These are phyloP conservation scores for Trypanosoma cruzi DNA, from an alignment of 208 protist genomes.

Conservation along the genomic window DNA sequence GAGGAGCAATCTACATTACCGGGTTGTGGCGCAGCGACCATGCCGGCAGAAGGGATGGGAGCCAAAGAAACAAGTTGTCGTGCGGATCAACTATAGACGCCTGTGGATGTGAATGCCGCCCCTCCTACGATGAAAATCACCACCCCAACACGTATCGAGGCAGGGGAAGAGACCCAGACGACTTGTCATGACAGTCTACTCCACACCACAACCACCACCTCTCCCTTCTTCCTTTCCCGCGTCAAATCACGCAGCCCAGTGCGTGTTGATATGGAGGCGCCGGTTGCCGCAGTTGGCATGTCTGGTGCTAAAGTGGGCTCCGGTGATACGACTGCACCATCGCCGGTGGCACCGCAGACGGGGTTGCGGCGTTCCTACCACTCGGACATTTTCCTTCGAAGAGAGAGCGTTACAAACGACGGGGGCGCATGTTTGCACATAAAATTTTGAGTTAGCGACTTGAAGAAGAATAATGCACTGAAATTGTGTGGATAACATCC, in stretches of 20 bases:
- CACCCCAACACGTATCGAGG: not conserved
- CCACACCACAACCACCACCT: no score
- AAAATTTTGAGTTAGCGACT: not conserved
- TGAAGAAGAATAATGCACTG: no score
- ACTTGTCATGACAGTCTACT: not conserved
- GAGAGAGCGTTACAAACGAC: not conserved
- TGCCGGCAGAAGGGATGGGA: not conserved
- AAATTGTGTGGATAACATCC: no score
- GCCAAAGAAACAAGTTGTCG: not conserved
- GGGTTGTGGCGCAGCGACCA: not conserved
- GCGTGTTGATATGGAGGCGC: no score
- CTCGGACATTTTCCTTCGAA: not conserved
- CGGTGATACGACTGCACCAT: no score
- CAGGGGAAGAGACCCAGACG: no score
- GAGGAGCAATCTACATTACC: not conserved
- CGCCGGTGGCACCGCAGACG: not conserved
- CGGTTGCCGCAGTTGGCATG: not conserved
- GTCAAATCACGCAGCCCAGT: not conserved
- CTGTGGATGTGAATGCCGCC: no score
- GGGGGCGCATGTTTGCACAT: not conserved
- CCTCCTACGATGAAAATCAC: not conserved
- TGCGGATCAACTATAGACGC: not conserved
- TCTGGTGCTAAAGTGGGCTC: not conserved
- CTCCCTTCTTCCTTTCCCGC: no score
- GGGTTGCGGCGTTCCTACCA: not conserved